phyloP scores from a whole-genome alignment of 345 rosid species.

The Eucalyptus urophylla region DNA sequence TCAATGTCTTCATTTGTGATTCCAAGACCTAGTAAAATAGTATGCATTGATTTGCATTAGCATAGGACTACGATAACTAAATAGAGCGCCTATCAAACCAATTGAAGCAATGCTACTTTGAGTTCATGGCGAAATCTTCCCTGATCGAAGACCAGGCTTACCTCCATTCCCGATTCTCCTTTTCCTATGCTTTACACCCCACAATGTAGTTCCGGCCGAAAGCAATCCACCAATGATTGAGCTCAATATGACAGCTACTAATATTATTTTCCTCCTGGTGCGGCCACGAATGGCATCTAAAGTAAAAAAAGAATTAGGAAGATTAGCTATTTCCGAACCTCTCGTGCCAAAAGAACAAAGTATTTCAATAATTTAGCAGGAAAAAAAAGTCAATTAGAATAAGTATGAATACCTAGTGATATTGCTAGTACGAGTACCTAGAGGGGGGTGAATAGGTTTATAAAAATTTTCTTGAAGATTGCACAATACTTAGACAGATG shows the following conservation, averaged over 20 bases:
- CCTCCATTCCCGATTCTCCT: background rate
- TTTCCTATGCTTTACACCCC: background rate
- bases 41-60: background rate
- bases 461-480: no score
- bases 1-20: conserved; percentile 2
- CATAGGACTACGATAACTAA: background rate
- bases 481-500: no score
- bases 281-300: background rate
- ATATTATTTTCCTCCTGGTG: background rate
- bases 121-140: background rate
- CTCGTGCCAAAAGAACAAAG: background rate
- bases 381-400: background rate
- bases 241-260: background rate
- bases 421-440: no score
- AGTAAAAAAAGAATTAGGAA: background rate
- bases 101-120: background rate
- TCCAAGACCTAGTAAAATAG: background rate
- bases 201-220: background rate
- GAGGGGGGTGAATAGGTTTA: no score
- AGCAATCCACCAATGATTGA: background rate
- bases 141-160: background rate
- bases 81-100: background rate
- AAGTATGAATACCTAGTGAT: no score
- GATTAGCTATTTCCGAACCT: background rate
- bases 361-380: background rate